Evolutionary conservation across 495 filamentous ascomycete genomes (phyloP).

Genomic region (Talaromyces nanjingensis): DNA sequence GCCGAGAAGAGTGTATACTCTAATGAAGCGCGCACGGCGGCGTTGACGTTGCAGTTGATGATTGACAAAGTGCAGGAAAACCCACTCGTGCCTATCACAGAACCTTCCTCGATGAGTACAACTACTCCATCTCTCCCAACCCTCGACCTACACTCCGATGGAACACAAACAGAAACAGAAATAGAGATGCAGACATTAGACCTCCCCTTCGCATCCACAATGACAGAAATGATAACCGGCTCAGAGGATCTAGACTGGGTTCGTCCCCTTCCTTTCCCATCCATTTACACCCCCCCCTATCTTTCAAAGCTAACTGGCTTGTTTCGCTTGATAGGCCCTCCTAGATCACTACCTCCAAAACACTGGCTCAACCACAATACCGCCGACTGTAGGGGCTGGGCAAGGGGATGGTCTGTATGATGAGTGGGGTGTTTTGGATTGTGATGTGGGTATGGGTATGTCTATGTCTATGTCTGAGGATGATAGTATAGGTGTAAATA

Average conservation of each 20-base stretch:
- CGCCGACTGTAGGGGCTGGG: neutral
- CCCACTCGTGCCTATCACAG: too few relatives aligned
- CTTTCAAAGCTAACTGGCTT: too few relatives aligned
- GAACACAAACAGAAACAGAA: too few relatives aligned
- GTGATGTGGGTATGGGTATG: neutral
- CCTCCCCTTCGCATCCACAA: constrained; percentile 18
- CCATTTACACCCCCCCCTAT: too few relatives aligned
- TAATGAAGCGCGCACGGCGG: constrained; percentile 15
- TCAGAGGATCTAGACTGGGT: constrained; percentile 34
- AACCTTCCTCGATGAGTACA: too few relatives aligned
- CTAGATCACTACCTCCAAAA: constrained; percentile 6
- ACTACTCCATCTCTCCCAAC: too few relatives aligned
- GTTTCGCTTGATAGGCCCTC: neutral
- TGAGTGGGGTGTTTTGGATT: neutral
- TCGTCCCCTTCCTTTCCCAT: neutral
- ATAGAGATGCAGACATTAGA: neutral
- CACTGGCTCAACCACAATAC: neutral
- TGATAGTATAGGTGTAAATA: neutral
- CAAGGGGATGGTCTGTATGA: neutral
- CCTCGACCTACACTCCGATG: too few relatives aligned
- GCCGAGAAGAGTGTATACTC: constrained; percentile 9
- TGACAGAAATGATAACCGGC: constrained; percentile 27
- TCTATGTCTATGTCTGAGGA: neutral
- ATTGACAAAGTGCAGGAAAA: constrained; percentile 15
- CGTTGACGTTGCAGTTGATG: constrained; percentile 17